A percentile compares a stretch with the other conserved stretches of the same genome.
phyloP scores from a whole-genome alignment of 192 early-diverging fungal species.

The Podila horticola region DNA sequence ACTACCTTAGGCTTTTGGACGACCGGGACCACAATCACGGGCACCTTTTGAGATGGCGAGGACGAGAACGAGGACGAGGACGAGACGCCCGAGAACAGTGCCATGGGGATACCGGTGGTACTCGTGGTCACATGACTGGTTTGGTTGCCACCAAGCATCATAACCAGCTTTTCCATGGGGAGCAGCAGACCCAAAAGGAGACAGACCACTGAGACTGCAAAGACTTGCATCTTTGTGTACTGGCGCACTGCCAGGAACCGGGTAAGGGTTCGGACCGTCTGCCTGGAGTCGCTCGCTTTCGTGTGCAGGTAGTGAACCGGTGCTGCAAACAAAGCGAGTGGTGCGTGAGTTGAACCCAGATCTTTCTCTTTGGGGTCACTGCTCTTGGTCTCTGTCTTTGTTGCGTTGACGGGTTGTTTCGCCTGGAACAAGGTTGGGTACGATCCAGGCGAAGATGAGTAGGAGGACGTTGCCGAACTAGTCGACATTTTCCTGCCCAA shows the following conservation, averaged over 20 bases:
- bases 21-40: too few species aligned
- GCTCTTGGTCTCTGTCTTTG: background rate
- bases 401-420: constrained; percentile 2
- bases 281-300: constrained; percentile 28
- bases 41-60: too few species aligned
- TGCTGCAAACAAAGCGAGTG: background rate
- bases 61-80: too few species aligned
- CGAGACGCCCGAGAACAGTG: too few species aligned
- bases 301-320: constrained; percentile 16
- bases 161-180: constrained; percentile 51
- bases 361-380: background rate
- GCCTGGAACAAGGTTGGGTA: constrained; percentile 43
- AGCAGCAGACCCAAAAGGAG: constrained; percentile 52
- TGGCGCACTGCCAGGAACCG: constrained; percentile 42
- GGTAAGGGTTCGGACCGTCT: constrained; percentile 27
- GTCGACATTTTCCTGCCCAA: constrained; percentile 30
- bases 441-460: constrained; percentile 30
- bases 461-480: constrained; percentile 14
- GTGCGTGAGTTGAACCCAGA: background rate
- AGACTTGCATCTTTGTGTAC: constrained; percentile 55
- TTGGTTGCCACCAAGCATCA: constrained; percentile 8
- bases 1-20: too few species aligned
- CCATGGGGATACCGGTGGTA: too few species aligned
- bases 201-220: constrained; percentile 50
- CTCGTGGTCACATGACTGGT: too few species aligned